Evolutionary conservation across 768 basidiomycete species (phyloP).

Genomic region (Rhodotorula taiwanensis): DNA sequence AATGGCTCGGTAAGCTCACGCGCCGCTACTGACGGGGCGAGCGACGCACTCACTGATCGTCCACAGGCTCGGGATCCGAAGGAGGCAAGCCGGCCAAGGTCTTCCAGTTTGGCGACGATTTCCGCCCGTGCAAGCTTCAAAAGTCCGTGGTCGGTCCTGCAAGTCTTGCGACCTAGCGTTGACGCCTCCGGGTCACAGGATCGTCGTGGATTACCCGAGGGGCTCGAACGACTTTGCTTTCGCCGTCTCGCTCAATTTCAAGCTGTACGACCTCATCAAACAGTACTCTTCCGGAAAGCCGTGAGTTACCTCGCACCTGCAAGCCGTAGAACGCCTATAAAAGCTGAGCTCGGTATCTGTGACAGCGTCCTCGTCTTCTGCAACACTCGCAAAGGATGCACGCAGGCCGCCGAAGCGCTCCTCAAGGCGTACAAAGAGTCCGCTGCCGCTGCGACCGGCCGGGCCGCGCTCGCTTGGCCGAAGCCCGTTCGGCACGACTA

Average conservation of each 20-base stretch:
- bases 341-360: no score
- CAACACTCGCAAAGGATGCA: constrained; percentile 61
- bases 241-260: constrained; percentile 61
- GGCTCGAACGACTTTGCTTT: constrained; percentile 72
- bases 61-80: neutral
- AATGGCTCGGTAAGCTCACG: constrained; percentile 57
- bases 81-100: constrained; percentile 54
- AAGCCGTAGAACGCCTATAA: neutral
- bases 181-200: neutral
- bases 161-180: no score
- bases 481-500: constrained; percentile 42
- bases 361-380: constrained; percentile 67
- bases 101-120: constrained; percentile 90
- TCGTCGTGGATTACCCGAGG: constrained; percentile 63
- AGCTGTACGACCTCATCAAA: constrained; percentile 65
- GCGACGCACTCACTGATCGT: neutral
- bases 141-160: constrained; percentile 49
- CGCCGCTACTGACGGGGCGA: neutral
- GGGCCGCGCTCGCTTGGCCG: constrained; percentile 61
- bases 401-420: constrained; percentile 64
- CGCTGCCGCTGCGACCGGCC: constrained; percentile 19
- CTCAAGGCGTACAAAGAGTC: constrained; percentile 60
- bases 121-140: constrained; percentile 60
- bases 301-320: no score
- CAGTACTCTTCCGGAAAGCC: constrained; percentile 72